Percentiles rank a stretch among this genome's conserved stretches.
phyloP scores from a whole-genome alignment of 75 land plant species.

The Sequoiadendron giganteum region DNA sequence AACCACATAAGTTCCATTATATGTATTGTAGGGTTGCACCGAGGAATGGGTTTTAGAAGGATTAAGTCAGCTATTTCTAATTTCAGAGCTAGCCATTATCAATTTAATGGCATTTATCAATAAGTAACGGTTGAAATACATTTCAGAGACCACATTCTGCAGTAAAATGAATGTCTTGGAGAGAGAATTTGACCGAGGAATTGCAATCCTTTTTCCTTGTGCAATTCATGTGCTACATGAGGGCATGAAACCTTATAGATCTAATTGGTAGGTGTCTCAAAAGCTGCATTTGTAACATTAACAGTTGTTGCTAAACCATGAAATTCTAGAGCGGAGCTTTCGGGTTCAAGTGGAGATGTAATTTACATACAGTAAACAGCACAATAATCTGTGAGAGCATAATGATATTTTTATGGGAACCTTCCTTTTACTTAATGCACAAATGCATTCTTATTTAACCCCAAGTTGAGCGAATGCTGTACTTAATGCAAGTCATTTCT shows the following conservation, averaged over 20 bases:
- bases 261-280: background rate
- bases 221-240: background rate
- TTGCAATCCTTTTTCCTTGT: background rate
- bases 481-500: background rate
- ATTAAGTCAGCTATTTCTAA: background rate
- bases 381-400: background rate
- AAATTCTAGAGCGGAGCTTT: background rate
- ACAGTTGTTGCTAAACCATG: background rate
- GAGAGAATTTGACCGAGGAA: background rate
- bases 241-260: background rate
- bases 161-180: background rate
- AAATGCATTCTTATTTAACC: background rate
- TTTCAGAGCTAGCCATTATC: background rate
- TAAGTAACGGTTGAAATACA: background rate
- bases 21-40: background rate
- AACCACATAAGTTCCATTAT: background rate
- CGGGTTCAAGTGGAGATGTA: background rate
- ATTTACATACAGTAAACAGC: background rate
- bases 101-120: background rate
- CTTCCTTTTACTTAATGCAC: conserved; percentile 3
- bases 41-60: background rate
- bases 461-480: background rate
- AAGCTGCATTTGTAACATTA: background rate
- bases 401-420: background rate
- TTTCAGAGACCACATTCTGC: background rate